A percentile compares a stretch with the other conserved stretches of the same genome.
phyloP scores from a whole-genome alignment of 192 early-diverging fungal genomes.

The Backusella tarrabulga region DNA sequence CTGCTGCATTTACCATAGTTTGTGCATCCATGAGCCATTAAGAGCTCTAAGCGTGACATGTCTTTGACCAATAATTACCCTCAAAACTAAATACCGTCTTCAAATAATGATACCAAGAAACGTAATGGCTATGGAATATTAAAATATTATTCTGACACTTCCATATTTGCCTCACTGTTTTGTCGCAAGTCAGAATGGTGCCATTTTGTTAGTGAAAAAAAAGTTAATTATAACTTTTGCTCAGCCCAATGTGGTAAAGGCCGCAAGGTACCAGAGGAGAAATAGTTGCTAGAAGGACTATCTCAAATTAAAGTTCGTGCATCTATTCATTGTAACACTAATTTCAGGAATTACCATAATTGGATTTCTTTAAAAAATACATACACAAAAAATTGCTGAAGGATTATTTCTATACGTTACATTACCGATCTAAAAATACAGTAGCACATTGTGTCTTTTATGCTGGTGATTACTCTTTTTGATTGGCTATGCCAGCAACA shows the following conservation, averaged over 20 bases:
- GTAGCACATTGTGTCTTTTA: constrained; percentile 7
- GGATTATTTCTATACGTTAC: not conserved
- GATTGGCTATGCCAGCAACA: not conserved
- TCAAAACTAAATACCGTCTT: not conserved
- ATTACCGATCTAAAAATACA: not conserved
- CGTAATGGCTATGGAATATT: not conserved
- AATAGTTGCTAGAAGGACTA: not conserved
- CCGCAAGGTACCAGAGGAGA: not conserved
- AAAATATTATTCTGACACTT: not conserved
- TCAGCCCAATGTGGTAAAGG: not conserved
- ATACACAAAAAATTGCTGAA: not conserved
- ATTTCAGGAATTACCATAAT: not conserved
- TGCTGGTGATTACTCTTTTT: not conserved
- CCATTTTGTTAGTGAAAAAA: not conserved
- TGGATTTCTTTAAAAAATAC: not conserved
- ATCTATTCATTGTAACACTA: not conserved
- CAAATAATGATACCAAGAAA: not conserved
- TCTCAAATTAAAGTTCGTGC: not conserved
- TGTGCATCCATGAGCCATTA: not conserved
- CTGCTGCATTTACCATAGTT: not conserved
- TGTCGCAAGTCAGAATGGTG: not conserved
- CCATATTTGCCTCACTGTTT: not conserved
- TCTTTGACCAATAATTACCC: not conserved
- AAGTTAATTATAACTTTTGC: constrained; percentile 3
- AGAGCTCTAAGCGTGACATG: not conserved